A percentile compares a stretch with the other conserved stretches of the same genome.
Evolutionary conservation across 768 basidiomycete genomes (phyloP).

Genomic region (Tylopilus subfusipes): DNA sequence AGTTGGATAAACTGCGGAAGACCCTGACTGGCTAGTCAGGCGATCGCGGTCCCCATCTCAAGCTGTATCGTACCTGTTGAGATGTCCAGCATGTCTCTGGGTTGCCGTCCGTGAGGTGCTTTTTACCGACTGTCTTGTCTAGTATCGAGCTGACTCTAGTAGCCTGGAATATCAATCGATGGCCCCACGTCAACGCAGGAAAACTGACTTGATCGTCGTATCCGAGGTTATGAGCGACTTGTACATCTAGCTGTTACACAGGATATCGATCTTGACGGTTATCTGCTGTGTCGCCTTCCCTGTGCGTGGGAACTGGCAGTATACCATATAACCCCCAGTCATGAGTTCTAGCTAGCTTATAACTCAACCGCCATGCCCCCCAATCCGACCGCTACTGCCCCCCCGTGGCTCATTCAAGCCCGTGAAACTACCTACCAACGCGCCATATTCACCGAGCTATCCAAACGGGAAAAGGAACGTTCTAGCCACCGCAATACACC

Average conservation of each 20-base stretch:
- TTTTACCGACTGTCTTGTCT: constrained; percentile 71
- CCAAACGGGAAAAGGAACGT: constrained; percentile 38
- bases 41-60: neutral
- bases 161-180: constrained; percentile 5
- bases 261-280: too few relatives aligned
- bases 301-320: constrained; percentile 17
- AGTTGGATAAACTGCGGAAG: constrained; percentile 74
- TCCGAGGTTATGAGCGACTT: constrained; percentile 21
- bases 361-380: constrained; percentile 10
- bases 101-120: constrained; percentile 62
- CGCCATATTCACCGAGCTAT: constrained; percentile 34
- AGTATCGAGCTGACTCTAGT: constrained; percentile 75
- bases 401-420: constrained; percentile 17
- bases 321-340: neutral
- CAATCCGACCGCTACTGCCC: neutral
- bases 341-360: neutral
- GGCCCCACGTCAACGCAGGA: constrained; percentile 28
- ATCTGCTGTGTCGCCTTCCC: neutral
- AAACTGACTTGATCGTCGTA: constrained; percentile 36
- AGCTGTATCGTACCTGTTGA: constrained; percentile 51
- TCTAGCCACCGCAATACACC: constrained; percentile 25
- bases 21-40: constrained; percentile 46
- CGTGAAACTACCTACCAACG: constrained; percentile 14
- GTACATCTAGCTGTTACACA: neutral
- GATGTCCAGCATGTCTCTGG: constrained; percentile 86